Percentiles rank a stretch among this genome's conserved stretches.
phyloP scores from a whole-genome alignment of 305 asterid species.

The Fraxinus sp. region DNA sequence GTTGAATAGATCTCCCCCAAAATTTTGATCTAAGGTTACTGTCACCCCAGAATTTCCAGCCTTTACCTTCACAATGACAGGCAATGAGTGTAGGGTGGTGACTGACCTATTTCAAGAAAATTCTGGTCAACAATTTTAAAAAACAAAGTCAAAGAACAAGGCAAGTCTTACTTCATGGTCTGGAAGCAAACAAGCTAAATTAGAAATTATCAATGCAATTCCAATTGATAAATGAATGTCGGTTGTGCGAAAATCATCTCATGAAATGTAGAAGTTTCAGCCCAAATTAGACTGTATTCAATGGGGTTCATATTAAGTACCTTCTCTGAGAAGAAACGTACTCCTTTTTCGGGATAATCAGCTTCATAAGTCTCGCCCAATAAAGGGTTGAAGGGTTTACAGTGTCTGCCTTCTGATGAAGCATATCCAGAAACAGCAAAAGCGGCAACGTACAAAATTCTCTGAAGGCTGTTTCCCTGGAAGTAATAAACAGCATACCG shows the following conservation, averaged over 20 bases:
- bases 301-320: conserved; percentile 25
- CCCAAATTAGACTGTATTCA: not conserved
- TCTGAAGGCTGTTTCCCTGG: conserved; percentile 83
- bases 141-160: not conserved
- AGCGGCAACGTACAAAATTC: conserved; percentile 85
- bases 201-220: not conserved
- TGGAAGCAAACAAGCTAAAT: not conserved
- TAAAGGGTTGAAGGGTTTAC: conserved; percentile 95
- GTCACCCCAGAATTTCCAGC: conserved; percentile 92
- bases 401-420: conserved; percentile 83
- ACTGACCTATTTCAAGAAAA: conserved; percentile 67
- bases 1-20: conserved; percentile 95
- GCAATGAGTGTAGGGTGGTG: conserved; percentile 97
- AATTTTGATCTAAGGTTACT: conserved; percentile 83
- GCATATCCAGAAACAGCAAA: conserved; percentile 98
- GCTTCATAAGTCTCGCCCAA: conserved; percentile 97
- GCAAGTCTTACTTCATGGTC: not conserved
- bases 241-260: not conserved
- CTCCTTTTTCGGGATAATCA: conserved; percentile 87
- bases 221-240: not conserved
- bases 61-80: conserved; percentile 93
- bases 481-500: conserved; percentile 10
- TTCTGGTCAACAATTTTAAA: conserved; percentile 18
- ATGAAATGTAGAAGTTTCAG: not conserved
- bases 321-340: conserved; percentile 93